phyloP scores from a whole-genome alignment of 192 early-diverging fungal species.

The Paraglomus occultum region DNA sequence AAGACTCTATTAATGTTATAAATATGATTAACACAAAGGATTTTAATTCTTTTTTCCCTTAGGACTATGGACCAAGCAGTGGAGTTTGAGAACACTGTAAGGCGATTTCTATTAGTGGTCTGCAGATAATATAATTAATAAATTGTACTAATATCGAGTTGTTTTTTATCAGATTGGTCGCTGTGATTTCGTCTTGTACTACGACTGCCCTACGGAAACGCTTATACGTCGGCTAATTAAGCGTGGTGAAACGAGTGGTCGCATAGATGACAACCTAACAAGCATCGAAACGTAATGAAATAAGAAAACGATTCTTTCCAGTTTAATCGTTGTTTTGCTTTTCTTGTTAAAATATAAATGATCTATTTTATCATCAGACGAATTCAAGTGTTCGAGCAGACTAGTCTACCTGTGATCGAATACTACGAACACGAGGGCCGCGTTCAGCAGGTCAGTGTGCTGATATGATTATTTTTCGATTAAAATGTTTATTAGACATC shows the following conservation, averaged over 20 bases:
- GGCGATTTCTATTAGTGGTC: neutral
- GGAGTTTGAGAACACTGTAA: slow-evolving; percentile 32
- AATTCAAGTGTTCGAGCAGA: slow-evolving; percentile 14
- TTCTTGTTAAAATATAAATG: neutral
- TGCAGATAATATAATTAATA: neutral
- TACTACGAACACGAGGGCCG: neutral
- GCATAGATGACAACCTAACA: slow-evolving; percentile 59
- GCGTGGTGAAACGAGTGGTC: slow-evolving; percentile 57
- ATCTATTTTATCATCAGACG: neutral
- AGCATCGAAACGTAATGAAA: slow-evolving; percentile 51
- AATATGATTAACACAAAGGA: no score
- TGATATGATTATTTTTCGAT: no score
- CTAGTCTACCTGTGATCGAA: slow-evolving; percentile 8
- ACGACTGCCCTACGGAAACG: slow-evolving; percentile 49
- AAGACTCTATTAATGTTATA: no score
- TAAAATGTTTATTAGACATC: no score
- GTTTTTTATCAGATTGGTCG: slow-evolving; percentile 34
- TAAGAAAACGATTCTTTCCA: slow-evolving; percentile 33
- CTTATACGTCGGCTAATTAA: slow-evolving; percentile 55
- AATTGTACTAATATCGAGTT: no score
- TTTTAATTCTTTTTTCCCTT: no score
- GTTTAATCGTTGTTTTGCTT: neutral
- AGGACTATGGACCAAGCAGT: slow-evolving; percentile 52
- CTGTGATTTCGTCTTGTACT: slow-evolving; percentile 49
- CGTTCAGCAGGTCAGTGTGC: no score